Percentiles rank a stretch among this genome's conserved stretches.
phyloP scores from a whole-genome alignment of 805 yeast species.

The Ogataea nonfermentans region DNA sequence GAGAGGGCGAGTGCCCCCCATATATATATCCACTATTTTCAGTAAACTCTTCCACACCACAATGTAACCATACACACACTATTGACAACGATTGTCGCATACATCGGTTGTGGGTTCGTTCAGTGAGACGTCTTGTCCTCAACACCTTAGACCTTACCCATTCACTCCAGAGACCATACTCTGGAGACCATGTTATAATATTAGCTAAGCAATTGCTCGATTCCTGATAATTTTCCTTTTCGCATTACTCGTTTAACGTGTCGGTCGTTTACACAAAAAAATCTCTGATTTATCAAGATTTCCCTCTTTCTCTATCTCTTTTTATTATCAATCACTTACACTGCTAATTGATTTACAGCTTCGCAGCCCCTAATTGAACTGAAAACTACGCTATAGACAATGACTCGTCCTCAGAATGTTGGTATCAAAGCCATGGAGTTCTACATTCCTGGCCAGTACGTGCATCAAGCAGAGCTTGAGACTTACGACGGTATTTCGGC shows the following conservation, averaged over 20 bases:
- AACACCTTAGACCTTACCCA: too few species aligned
- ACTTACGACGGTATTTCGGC: constrained; percentile 78
- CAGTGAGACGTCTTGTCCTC: too few species aligned
- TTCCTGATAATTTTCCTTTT: neutral
- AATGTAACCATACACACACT: too few species aligned
- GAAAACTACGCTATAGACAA: constrained; percentile 4
- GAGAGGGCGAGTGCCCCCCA: too few species aligned
- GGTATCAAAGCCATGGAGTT: constrained; percentile 97
- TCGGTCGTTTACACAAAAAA: constrained; percentile 4
- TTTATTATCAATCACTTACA: constrained; percentile 5
- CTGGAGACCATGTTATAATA: too few species aligned
- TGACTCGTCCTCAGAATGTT: constrained; percentile 68
- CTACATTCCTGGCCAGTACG: constrained; percentile 82
- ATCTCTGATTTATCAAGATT: constrained; percentile 9
- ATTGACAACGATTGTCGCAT: too few species aligned
- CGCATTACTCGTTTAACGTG: constrained; percentile 8
- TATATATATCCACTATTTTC: too few species aligned
- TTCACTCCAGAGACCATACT: too few species aligned
- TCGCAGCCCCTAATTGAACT: neutral
- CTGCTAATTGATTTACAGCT: constrained; percentile 1
- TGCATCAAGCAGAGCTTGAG: constrained; percentile 87
- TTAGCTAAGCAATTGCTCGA: too few species aligned
- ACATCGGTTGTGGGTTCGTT: too few species aligned
- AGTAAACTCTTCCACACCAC: too few species aligned
- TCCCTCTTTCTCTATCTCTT: constrained; percentile 5